A percentile compares a stretch with the other conserved stretches of the same genome.
Conservation (phyloP, 371 early-diverging fungal species). For the Syncephalastrum racemosum region DNA sequence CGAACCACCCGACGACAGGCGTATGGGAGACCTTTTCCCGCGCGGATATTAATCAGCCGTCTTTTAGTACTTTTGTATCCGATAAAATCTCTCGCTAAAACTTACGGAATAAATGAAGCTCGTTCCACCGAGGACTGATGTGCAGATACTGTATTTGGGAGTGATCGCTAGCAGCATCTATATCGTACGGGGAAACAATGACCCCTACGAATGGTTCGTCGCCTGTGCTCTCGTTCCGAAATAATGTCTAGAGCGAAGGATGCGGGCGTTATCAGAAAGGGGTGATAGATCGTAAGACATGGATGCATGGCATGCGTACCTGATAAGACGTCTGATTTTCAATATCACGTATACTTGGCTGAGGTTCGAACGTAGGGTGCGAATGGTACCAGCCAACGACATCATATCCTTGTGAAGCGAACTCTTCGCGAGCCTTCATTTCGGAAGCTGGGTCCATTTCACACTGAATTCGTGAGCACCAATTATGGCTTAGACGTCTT, state of each 20-base stretch:
- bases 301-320: conserved; percentile 15
- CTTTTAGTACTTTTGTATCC: not conserved
- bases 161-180: conserved; percentile 42
- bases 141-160: conserved; percentile 65
- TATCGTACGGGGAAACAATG: conserved; percentile 77
- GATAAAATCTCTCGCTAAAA: conserved; percentile 10
- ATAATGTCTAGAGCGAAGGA: conserved; percentile 48
- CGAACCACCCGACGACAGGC: conserved; percentile 8
- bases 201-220: conserved; percentile 84
- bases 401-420: conserved; percentile 64
- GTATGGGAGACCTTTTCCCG: conserved; percentile 17
- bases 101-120: conserved; percentile 45
- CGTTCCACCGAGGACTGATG: conserved; percentile 48
- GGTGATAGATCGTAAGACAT: not conserved
- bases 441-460: conserved; percentile 76
- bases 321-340: conserved; percentile 85
- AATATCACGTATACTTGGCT: conserved; percentile 82
- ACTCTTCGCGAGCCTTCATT: conserved; percentile 71
- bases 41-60: not conserved
- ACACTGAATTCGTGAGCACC: conserved; percentile 19
- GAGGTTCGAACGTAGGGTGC: conserved; percentile 84
- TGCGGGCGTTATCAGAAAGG: not conserved
- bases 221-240: conserved; percentile 58
- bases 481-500: not conserved
- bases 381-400: conserved; percentile 95